Base-by-base conservation (phyloP, 352 stramenopile species). In the Pythium aristosporum region DNA sequence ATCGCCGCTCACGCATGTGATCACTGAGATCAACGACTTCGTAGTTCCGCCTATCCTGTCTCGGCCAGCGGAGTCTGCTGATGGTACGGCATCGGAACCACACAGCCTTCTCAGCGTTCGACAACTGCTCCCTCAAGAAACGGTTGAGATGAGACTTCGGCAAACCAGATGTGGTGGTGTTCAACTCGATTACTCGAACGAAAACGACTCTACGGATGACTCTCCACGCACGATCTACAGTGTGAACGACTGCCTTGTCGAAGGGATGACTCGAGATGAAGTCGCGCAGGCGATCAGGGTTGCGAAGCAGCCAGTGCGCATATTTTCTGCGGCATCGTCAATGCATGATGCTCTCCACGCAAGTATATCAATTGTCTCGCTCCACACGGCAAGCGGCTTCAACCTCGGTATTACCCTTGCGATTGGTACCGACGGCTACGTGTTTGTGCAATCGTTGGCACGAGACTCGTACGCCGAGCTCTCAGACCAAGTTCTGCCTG, bases 311-410 rank as follows among this genome's bases (percentile, higher is more conserved):
- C 58, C 65, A 23, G 34, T 61, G 43, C 53, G 52, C 8, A 43
- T 68, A 21, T 61, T 61, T 42, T 62, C 48, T 4, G 60, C 85
- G 50, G 77, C 72, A 4, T 69, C 67, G 10, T 57, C 88, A 2
- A 77, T 81, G 20, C 71, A 73, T 11, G 76, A 83, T 28, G 84
- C 79, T 47, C 53, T 91, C 18, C 71, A 74, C 21, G 77, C 84
- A 0, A 88, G 73, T 10, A 73, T 88, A 16, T 90, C 84, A 54
- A 89, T 93, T 63, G 71, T 90, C 8, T 82, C 78, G 53, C 79
- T 67, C 43, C 65, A 75, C 63, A 59, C 5, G 6, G 32, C 46
- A 30, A 51, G 18, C 53, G 20, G 51, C 28, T 41, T 34, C 20
- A 68, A 69, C 9, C 62, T 89, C 34, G 70, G 69, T 6, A 46